Base-by-base conservation (phyloP, 495 filamentous ascomycete species). In the Annulohypoxylon maeteangense region DNA sequence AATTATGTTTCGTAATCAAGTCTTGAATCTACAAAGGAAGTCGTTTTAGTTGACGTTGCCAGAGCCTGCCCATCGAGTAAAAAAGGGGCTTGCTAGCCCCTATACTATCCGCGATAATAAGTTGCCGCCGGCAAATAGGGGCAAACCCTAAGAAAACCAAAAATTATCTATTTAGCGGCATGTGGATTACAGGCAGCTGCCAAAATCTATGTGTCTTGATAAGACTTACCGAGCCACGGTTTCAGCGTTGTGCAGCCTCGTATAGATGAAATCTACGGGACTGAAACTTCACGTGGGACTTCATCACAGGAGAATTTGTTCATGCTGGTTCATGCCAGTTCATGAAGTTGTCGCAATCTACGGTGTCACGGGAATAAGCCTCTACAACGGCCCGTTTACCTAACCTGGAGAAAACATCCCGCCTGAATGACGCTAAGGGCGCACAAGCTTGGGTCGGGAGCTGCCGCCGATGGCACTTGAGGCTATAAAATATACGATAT, bases 401-500 rank as follows among this genome's bases (percentile, higher is more conserved):
- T 54, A 20, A 54, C n/a, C 14, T 54, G 50, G 50, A 20, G 14
- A n/a, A 32, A 48, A n/a, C 44, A 45, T 36, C 29, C n/a, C 56
- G 38, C 11, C 16, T 36, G 11, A 25, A 14, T 53, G 27, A 45
- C 14, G 22, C 32, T 32, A 65, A 32, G n/a, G 50, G 58, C 36
- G 51, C 22, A 51, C n/a, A 38, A 40, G 40, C 50, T 32, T 22
- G 36, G 58, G 44, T 38, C 63, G 69, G 69, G 62, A 58, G 7
- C 54, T 64, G 59, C 69, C 69, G 69, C 60, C 14, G 31, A 53
- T 54, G 3, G 58, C 57, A 48, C 45, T 22, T 22, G 22, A 54
- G 31, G 51, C 55, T 53, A 32, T 51, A 25, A 12, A 45, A 57
- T 42, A 25, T 18, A 14, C 12, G 20, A 38, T 40, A 40, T 25